Evolutionary conservation across 208 protist genomes (phyloP), one percentile per base, ranked within the genome.

Genomic region (Leishmania arabica): DNA sequence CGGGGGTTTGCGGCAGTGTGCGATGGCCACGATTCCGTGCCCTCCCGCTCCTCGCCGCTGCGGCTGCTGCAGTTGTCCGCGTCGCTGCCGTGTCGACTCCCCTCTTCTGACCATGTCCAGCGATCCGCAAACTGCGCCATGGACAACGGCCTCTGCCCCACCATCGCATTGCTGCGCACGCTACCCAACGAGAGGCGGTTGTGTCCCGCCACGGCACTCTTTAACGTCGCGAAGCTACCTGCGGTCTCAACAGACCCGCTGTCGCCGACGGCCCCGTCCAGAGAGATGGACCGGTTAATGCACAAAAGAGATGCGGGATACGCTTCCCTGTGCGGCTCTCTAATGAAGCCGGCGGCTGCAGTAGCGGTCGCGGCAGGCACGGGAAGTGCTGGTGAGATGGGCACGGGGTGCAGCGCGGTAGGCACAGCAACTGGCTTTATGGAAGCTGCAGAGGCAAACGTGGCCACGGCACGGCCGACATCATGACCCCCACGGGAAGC

Each of bases 71-170:
- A 3, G 65, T 9, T 54, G 17, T 37, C 69, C 27, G 45, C 45
- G 42, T 37, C 27, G 3, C 47, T 64, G 64, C n/a, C 60, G 69
- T 49, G 34, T 31, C 1, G 21, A 37, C 66, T 49, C 40, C 19
- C 75, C 64, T 56, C 76, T 3, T 53, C 37, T 17, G 76, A 80
- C 40, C 58, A 73, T 37, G 56, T 56, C 49, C 77, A 49, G 49
- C 62, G 71, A 47, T 51, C 65, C 4, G 49, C 81, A n/a, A 85
- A 85, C 40, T 68, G 58, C 21, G 81, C 81, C 81, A 85, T 85
- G 21, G 70, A 34, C 31, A 85, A 65, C 49, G 71, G 71, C 9
- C 24, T 66, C 71, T 75, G 56, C 1, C 51, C 77, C 21, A 56
- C 27, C 15, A 72, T 34, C 3, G 64, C 65, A 66, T 49, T 78